Percentiles rank a stretch among this genome's conserved stretches.
These are phyloP conservation scores for Botrytis deweyae DNA, from an alignment of 2,329 filamentous ascomycete species.

Conservation along the genomic window DNA sequence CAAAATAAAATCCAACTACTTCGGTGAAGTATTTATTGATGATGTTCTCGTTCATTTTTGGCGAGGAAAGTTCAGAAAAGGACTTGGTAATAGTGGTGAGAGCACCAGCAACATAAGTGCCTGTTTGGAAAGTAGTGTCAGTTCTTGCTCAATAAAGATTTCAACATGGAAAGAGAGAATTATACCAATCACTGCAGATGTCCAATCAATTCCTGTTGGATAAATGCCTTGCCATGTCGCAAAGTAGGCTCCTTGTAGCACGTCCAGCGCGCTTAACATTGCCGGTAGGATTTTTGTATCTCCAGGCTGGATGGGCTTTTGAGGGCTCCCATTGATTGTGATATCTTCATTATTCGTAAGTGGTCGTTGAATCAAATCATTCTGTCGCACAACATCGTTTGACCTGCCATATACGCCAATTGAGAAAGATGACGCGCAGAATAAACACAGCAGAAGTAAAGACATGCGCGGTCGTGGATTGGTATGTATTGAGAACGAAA, in stretches of 20 bases:
- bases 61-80: constrained; percentile 45
- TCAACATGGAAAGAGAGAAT: not conserved
- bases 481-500: not conserved
- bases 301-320: constrained; percentile 1
- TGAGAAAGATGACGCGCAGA: constrained; percentile 8
- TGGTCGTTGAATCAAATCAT: constrained; percentile 15
- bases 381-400: constrained; percentile 6
- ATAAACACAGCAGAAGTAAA: constrained; percentile 2
- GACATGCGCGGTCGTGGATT: constrained; percentile 6
- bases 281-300: constrained; percentile 28
- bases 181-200: constrained; percentile 67
- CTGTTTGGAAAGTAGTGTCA: constrained; percentile 41
- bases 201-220: constrained; percentile 91
- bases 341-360: constrained; percentile 9
- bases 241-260: constrained; percentile 79
- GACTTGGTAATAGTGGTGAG: constrained; percentile 69
- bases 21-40: constrained; percentile 82
- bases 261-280: constrained; percentile 60
- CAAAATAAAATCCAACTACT: constrained; percentile 76
- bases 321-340: constrained; percentile 4
- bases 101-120: constrained; percentile 71
- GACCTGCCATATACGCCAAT: constrained; percentile 9
- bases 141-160: not conserved
- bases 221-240: constrained; percentile 75
- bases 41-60: constrained; percentile 63